Evolutionary conservation across 768 basidiomycete species (phyloP), one percentile per base, ranked within the genome.

Genomic region (Tephrocybe sp.): DNA sequence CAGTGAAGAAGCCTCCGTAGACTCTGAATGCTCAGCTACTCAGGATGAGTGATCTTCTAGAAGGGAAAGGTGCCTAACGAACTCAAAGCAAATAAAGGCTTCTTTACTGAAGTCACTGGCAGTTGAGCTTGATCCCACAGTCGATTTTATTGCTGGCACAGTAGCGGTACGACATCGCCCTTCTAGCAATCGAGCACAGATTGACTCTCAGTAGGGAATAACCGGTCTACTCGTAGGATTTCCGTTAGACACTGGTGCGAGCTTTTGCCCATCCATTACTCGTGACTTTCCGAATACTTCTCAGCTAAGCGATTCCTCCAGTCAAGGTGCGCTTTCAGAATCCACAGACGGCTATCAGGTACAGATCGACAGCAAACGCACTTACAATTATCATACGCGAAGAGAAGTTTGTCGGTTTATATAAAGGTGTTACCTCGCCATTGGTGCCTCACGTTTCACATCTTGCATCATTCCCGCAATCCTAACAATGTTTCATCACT

Each of bases 241-340:
- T 60, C 90, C 90, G 0, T 85, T 91, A 45, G 90, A 92, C 62
- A 91, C 86, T 21, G 77, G 79, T 76, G 55, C 52, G 68, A 25
- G 26, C 18, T 17, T 10, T 17, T 43, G 20, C 32, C 49, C 25
- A n/a, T 20, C 9, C 39, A 28, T 8, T 18, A 32, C 18, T 9
- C 28, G 18, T 25, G 10, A 7, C 3, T 33, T 4, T 11, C 34
- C 28, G 17, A n/a, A n/a, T n/a, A n/a, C n/a, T n/a, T n/a, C n/a
- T n/a, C n/a, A n/a, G n/a, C n/a, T n/a, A n/a, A n/a, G n/a, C n/a
- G n/a, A n/a, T 45, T 18, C 44, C 7, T 4, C 6, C 57, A 88
- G 90, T 92, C 56, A 93, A 93, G 73, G 88, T 90, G 14, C 80
- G 90, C 33, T 79, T 91, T 51, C 90, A 93, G 65, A 86, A 75